phyloP scores from a whole-genome alignment of 257 asterid species.

The Nicotiana noctiflora region DNA sequence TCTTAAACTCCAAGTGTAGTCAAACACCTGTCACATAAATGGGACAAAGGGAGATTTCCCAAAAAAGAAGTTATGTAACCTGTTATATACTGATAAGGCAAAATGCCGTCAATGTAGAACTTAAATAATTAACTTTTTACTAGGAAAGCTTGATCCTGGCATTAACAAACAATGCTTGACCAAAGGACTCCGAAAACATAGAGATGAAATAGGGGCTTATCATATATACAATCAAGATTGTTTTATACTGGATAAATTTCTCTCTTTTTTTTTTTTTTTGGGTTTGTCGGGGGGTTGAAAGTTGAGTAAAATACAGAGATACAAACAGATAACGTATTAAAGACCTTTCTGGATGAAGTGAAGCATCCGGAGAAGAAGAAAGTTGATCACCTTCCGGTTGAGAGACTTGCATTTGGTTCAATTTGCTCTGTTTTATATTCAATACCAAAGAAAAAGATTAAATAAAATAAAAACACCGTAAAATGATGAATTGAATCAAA shows the following conservation, averaged over 20 bases:
- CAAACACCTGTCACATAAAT: too few species aligned
- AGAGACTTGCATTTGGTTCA: slow-evolving; percentile 8
- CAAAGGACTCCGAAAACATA: background rate
- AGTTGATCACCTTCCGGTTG: background rate
- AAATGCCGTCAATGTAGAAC: background rate
- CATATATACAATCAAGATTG: background rate
- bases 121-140: background rate
- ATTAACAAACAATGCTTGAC: background rate
- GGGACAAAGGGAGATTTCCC: background rate
- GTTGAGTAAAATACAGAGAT: background rate
- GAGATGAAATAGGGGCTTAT: background rate
- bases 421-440: slow-evolving; percentile 5
- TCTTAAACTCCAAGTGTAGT: too few species aligned
- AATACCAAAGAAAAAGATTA: background rate
- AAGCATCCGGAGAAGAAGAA: slow-evolving; percentile 4
- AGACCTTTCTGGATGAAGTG: background rate
- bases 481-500: background rate
- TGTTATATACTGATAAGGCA: background rate
- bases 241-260: background rate
- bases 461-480: background rate
- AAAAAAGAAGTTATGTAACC: background rate
- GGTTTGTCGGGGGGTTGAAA: too few species aligned
- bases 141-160: background rate
- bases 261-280: too few species aligned
- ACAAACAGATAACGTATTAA: background rate